These are phyloP conservation scores for Pseudoperonospora humuli DNA, from an alignment of 352 stramenopile species.

Conservation along the genomic window DNA sequence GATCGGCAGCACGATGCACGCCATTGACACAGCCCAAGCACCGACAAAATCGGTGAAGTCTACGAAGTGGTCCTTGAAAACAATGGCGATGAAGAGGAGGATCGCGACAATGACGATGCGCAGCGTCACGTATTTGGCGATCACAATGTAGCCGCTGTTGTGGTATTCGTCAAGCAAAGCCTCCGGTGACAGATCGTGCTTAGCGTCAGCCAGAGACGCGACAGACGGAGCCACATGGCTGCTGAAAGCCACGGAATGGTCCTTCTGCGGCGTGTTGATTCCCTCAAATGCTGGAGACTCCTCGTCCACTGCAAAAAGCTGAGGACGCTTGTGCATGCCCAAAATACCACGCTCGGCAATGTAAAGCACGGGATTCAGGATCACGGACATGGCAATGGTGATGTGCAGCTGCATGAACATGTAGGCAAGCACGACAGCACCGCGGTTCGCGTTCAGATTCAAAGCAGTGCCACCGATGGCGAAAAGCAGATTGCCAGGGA, in stretches of 20 bases:
- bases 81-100: conserved; percentile 37
- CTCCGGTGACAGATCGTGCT: conserved; percentile 27
- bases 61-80: conserved; percentile 59
- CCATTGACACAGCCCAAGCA: conserved; percentile 45
- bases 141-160: conserved; percentile 29
- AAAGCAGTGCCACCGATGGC: conserved; percentile 38
- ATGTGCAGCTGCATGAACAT: conserved; percentile 64
- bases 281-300: conserved; percentile 24
- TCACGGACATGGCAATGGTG: conserved; percentile 51
- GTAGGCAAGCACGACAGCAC: conserved; percentile 44
- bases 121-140: conserved; percentile 35
- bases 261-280: conserved; percentile 19
- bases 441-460: conserved; percentile 35
- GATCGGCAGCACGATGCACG: conserved; percentile 62
- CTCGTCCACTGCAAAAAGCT: conserved; percentile 14
- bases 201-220: conserved; percentile 23
- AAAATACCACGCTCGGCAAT: conserved; percentile 46
- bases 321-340: conserved; percentile 48
- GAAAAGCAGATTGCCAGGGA: conserved; percentile 54
- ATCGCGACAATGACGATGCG: conserved; percentile 35
- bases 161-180: conserved; percentile 32
- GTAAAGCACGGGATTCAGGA: conserved; percentile 51
- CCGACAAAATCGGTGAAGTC: conserved; percentile 68
- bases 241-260: conserved; percentile 6
- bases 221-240: conserved; percentile 17